Percentiles rank a stretch among this genome's conserved stretches.
phyloP scores from a whole-genome alignment of 176 grass and related monocot genomes.

The Oryza punctata region DNA sequence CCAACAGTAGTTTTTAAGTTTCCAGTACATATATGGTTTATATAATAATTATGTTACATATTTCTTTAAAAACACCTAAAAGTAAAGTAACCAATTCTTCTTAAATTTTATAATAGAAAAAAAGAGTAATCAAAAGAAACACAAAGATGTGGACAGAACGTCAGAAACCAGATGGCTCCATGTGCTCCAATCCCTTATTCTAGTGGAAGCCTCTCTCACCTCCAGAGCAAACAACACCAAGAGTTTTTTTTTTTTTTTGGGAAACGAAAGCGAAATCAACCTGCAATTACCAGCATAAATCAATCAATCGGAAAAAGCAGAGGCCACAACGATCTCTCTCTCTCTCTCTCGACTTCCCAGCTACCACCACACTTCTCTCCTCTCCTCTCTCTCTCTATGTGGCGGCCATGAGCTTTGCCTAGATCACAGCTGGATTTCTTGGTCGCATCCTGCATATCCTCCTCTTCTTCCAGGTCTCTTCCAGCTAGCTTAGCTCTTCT shows the following conservation, averaged over 20 bases:
- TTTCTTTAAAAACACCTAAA: too few relatives aligned
- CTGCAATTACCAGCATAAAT: conserved; percentile 8
- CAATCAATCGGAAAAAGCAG: conserved; percentile 34
- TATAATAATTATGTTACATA: too few relatives aligned
- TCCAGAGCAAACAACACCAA: conserved; percentile 4
- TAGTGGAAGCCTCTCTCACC: neutral
- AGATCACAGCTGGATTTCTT: conserved; percentile 48
- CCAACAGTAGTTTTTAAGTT: too few relatives aligned
- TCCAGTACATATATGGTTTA: too few relatives aligned
- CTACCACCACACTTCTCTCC: conserved; percentile 27
- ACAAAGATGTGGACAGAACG: neutral
- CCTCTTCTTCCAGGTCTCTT: conserved; percentile 24
- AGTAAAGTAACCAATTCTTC: too few relatives aligned
- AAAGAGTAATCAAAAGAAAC: neutral
- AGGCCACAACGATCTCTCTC: neutral
- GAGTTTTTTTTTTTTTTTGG: neutral
- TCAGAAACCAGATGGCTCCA: conserved; percentile 21
- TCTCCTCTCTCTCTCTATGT: conserved; percentile 1
- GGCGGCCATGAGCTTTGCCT: conserved; percentile 30
- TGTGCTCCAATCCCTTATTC: conserved; percentile 3
- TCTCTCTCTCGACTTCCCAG: conserved; percentile 19
- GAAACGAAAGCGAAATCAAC: neutral
- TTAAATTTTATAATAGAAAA: too few relatives aligned
- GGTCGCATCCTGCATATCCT: neutral
- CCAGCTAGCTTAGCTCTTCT: neutral